Evolutionary conservation across 306 rosid genomes (phyloP).

Genomic region (Fragaria nilgerrensis): DNA sequence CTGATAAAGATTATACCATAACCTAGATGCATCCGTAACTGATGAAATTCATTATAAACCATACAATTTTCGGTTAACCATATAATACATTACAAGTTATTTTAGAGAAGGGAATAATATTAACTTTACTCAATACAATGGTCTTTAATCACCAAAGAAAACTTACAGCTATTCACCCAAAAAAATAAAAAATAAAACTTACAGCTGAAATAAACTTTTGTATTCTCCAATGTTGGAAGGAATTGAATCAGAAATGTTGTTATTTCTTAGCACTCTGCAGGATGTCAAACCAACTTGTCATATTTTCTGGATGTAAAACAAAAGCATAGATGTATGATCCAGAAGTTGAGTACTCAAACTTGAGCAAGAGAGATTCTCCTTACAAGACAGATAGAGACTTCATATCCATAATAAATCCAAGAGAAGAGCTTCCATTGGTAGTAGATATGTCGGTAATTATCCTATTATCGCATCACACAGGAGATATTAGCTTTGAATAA

Average conservation of each 20-base stretch:
- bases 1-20: background rate
- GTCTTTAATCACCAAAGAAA: slow-evolving; percentile 5
- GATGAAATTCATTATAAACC: background rate
- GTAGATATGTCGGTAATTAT: slow-evolving; percentile 56
- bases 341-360: background rate
- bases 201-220: slow-evolving; percentile 46
- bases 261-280: slow-evolving; percentile 71
- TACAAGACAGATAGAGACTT: slow-evolving; percentile 61
- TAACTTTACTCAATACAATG: background rate
- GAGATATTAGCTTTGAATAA: slow-evolving; percentile 29
- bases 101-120: background rate
- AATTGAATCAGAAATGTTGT: slow-evolving; percentile 60
- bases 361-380: slow-evolving; percentile 24
- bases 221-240: slow-evolving; percentile 64
- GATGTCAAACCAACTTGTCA: slow-evolving; percentile 20
- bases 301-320: slow-evolving; percentile 14
- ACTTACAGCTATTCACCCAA: no score
- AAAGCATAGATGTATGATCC: background rate
- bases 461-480: slow-evolving; percentile 39
- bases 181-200: no score
- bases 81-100: background rate
- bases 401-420: slow-evolving; percentile 59
- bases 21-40: background rate
- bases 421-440: slow-evolving; percentile 71
- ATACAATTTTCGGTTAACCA: slow-evolving; percentile 4